A percentile compares a stretch with the other conserved stretches of the same genome.
Conservation (phyloP, 2,329 filamentous ascomycete genomes). For the Fusarium acutatum region DNA sequence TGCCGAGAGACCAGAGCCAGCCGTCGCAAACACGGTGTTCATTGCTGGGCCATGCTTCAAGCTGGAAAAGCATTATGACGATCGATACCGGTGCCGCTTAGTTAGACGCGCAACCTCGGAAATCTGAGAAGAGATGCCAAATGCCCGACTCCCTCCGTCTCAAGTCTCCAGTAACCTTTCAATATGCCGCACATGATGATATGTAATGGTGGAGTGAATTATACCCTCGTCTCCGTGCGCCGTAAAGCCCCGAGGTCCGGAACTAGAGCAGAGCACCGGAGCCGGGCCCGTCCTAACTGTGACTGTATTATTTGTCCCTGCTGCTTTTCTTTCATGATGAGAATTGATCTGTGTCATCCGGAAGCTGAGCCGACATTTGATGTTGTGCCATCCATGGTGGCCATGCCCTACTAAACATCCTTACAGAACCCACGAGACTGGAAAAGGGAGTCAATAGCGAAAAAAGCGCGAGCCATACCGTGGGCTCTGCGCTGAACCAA, state of each 20-base stretch:
- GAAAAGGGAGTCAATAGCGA: constrained; percentile 31
- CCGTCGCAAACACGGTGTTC: constrained; percentile 38
- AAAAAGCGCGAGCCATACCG: constrained; percentile 34
- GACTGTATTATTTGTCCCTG: neutral
- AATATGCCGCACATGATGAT: constrained; percentile 25
- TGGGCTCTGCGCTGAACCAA: constrained; percentile 29
- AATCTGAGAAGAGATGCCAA: neutral
- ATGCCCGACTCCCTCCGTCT: constrained; percentile 12
- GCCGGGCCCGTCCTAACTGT: neutral
- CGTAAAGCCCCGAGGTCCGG: constrained; percentile 31
- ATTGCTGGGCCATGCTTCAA: constrained; percentile 17
- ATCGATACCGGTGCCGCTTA: constrained; percentile 21
- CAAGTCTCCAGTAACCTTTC: constrained; percentile 15
- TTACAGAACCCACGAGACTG: constrained; percentile 23
- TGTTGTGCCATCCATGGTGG: neutral
- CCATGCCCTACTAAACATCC: constrained; percentile 2
- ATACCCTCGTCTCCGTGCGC: constrained; percentile 3
- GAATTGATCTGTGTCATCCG: constrained; percentile 8
- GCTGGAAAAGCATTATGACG: constrained; percentile 32
- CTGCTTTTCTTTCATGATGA: constrained; percentile 10
- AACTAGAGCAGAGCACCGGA: constrained; percentile 9
- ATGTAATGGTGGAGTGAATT: constrained; percentile 17
- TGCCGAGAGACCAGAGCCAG: constrained; percentile 32
- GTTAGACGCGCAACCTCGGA: constrained; percentile 11
- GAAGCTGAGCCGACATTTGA: constrained; percentile 32